Base-by-base conservation (phyloP, 1,284 basidiomycete genomes). In the Paramarasmius palmivorus region DNA sequence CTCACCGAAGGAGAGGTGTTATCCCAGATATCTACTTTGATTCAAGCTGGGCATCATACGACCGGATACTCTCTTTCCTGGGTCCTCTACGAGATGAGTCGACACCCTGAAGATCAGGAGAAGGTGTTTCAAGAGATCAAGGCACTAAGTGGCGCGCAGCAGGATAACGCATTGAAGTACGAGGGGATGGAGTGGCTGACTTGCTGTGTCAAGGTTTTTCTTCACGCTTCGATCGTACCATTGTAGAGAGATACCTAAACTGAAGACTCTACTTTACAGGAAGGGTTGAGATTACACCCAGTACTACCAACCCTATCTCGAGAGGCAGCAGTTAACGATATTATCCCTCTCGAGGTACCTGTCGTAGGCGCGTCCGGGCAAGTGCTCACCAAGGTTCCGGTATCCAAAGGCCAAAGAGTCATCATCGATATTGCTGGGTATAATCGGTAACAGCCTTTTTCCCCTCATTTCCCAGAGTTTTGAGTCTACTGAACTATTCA, bases 81-180 rank as follows among this genome's bases (percentile, higher is more conserved):
- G 63, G 53, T 57, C n/a, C 59, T 68, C 15, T 65, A 61, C 55
- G 64, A 65, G 52, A 50, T 68, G 10, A 52, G 62, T 3, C 61
- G 57, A 46, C 48, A 61, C 39, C 61, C 60, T 0, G 61, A 66
- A 23, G 57, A 51, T 44, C 66, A 68, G 48, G 50, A 38, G 2
- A 53, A 57, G 26, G 41, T 68, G 25, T 57, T 63, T 4, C 50
- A 52, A 15, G 63, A 63, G 45, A 52, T 65, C 35, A n/a, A 50
- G 47, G 12, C 54, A 44, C 20, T 36, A 23, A 19, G 26, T 25
- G 23, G 40, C 10, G 42, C 12, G 60, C 60, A 23, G 42, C 58
- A 17, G 49, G 40, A 38, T 15, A 19, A 19, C 25, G 49, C 23
- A 20, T 29, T 15, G 5, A 48, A 54, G 6, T 54, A 54, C 38